These are phyloP conservation scores for Euryodendron excelsum DNA, from an alignment of 148 eudicot species.

Conservation along the genomic window DNA sequence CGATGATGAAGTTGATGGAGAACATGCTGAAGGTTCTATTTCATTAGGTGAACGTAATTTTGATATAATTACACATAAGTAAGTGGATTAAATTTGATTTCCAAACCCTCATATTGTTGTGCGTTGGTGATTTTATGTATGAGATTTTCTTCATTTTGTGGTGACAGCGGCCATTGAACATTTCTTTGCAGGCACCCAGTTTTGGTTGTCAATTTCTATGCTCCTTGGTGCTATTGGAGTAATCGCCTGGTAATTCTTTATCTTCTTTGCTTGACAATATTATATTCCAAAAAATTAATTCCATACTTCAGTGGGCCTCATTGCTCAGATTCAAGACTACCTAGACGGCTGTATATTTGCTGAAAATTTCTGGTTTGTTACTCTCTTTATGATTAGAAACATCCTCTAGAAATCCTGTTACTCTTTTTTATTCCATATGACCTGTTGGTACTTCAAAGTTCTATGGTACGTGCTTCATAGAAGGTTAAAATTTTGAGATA, in stretches of 20 bases:
- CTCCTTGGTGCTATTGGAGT: conserved; percentile 97
- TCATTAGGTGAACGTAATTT: conserved; percentile 56
- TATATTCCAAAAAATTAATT: background rate
- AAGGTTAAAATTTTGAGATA: background rate
- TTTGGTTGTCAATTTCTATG: conserved; percentile 80
- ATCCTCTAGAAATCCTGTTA: background rate
- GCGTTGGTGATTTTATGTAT: background rate
- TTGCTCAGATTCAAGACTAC: background rate
- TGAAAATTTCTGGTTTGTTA: background rate
- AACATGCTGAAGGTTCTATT: conserved; percentile 71
- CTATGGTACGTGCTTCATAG: background rate
- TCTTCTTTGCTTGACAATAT: background rate
- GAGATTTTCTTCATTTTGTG: background rate
- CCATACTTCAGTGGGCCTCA: background rate
- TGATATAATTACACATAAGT: conserved; percentile 75
- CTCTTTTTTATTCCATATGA: background rate
- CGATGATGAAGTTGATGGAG: conserved; percentile 75
- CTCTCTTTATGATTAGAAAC: background rate
- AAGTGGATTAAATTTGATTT: conserved; percentile 31
- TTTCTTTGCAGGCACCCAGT: conserved; percentile 63
- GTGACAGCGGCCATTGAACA: background rate
- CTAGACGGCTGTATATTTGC: background rate
- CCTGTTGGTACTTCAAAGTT: background rate
- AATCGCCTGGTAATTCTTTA: conserved; percentile 58
- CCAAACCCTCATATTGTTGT: background rate